Evolutionary conservation across 1,284 basidiomycete species (phyloP), one percentile per base, ranked within the genome.

Genomic region (Tremellales sp.): DNA sequence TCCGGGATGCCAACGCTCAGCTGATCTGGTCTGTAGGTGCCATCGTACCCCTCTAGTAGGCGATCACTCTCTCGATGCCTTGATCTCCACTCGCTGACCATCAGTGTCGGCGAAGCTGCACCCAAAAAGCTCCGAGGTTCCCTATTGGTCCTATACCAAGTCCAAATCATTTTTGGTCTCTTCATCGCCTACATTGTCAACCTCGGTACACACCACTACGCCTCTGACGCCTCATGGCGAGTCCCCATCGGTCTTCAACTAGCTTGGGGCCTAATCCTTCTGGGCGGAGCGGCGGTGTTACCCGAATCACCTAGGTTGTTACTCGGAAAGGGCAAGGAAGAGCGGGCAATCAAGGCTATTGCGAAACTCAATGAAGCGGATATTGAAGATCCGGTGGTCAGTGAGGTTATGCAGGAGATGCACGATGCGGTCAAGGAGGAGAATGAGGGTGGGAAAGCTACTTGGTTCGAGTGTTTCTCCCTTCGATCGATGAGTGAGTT

Each of bases 391-490:
- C 75, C 78, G 0, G 65, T 86, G 5, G 85, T 87, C 0, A 70
- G 79, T 15, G 83, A 84, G 51, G 75, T 76, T n/a, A 74, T 87
- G 11, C 80, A 80, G 26, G 87, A 89, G 60, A 80, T 89, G 45
- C 78, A 84, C 56, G 81, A 79, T 24, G 58, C 62, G 11, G 49
- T 69, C 25, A 55, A 51, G 13, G 80, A 78, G 3, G 84, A 87
- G 68, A 87, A 86, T 60, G 81, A 84, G 52, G 85, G 84, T 22
- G 86, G 86, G 10, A 84, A 86, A 64, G 85, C 84, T 10, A 84
- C 82, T 0, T 89, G 86, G 86, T 27, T 77, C 24, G 86, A 89
- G 67, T 87, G 85, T 69, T 88, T 89, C 78, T n/a, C n/a, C n/a
- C n/a, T n/a, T n/a, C n/a, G n/a, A n/a, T n/a, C n/a, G n/a, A n/a